Percentiles rank a stretch among this genome's conserved stretches.
Evolutionary conservation across 164 flowering plant genomes (phyloP).

Genomic region (Stephania cephalantha): DNA sequence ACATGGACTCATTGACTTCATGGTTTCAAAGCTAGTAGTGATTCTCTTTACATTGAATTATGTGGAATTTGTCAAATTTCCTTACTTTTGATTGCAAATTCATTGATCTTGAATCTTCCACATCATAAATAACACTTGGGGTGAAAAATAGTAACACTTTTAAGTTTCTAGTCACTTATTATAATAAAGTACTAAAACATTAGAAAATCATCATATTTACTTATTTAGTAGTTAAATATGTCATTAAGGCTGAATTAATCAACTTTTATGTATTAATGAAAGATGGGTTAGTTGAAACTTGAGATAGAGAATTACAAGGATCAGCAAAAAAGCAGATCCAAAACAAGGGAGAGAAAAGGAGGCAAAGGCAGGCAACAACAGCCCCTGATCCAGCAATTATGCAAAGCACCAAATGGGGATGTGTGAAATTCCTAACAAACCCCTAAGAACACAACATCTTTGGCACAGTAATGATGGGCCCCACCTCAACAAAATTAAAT

Average conservation of each 20-base stretch:
- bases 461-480: background rate
- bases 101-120: background rate
- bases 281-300: background rate
- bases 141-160: background rate
- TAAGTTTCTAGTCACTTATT: background rate
- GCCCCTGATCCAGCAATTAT: conserved; percentile 1
- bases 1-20: background rate
- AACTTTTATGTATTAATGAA: background rate
- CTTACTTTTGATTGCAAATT: background rate
- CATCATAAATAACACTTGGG: background rate
- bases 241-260: background rate
- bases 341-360: background rate
- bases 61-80: background rate
- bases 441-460: background rate
- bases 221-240: background rate
- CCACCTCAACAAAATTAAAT: conserved; percentile 1
- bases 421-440: background rate
- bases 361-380: background rate
- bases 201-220: too few relatives aligned
- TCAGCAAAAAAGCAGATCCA: conserved; percentile 1
- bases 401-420: background rate
- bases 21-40: background rate
- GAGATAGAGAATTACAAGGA: conserved; percentile 1
- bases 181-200: background rate
- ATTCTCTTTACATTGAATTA: background rate